phyloP scores from a whole-genome alignment of 768 basidiomycete genomes.

The Crassisporium funariophilum region DNA sequence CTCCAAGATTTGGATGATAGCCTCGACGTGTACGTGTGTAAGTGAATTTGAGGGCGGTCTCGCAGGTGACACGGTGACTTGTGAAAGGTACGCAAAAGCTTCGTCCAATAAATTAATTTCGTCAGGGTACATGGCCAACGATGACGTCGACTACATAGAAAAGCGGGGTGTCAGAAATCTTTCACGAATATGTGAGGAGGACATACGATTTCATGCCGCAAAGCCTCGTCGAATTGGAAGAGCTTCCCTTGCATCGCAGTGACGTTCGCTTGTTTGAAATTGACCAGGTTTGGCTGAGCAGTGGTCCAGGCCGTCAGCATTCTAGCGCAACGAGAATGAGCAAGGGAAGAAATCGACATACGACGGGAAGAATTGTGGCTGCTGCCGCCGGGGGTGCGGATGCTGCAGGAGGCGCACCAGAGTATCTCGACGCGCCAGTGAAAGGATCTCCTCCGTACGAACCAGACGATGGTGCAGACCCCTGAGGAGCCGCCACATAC shows the following conservation, averaged over 20 bases:
- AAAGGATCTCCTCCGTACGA: constrained; percentile 63
- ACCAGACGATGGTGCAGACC: constrained; percentile 35
- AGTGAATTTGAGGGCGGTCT: constrained; percentile 35
- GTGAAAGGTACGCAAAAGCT: constrained; percentile 58
- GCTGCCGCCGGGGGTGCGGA: constrained; percentile 37
- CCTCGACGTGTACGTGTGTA: constrained; percentile 56
- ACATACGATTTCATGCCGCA: constrained; percentile 71
- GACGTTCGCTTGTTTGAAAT: constrained; percentile 86
- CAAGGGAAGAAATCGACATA: constrained; percentile 70
- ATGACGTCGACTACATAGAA: constrained; percentile 58
- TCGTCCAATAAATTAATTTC: constrained; percentile 63
- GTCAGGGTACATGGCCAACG: constrained; percentile 70
- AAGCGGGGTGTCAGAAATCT: not conserved
- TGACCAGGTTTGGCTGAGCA: constrained; percentile 61
- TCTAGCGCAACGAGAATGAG: constrained; percentile 63
- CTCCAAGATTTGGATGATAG: constrained; percentile 62
- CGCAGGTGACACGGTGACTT: constrained; percentile 41
- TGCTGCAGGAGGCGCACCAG: constrained; percentile 38
- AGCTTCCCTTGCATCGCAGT: constrained; percentile 79
- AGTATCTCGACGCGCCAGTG: constrained; percentile 68
- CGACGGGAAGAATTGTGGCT: constrained; percentile 50
- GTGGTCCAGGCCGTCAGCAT: constrained; percentile 29
- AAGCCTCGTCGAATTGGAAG: constrained; percentile 68
- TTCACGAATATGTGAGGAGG: not conserved
- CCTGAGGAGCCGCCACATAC: constrained; percentile 48